Evolutionary conservation across 2,329 filamentous ascomycete species (phyloP), one percentile per base, ranked within the genome.

Genomic region (Drechslerella dactyloides): DNA sequence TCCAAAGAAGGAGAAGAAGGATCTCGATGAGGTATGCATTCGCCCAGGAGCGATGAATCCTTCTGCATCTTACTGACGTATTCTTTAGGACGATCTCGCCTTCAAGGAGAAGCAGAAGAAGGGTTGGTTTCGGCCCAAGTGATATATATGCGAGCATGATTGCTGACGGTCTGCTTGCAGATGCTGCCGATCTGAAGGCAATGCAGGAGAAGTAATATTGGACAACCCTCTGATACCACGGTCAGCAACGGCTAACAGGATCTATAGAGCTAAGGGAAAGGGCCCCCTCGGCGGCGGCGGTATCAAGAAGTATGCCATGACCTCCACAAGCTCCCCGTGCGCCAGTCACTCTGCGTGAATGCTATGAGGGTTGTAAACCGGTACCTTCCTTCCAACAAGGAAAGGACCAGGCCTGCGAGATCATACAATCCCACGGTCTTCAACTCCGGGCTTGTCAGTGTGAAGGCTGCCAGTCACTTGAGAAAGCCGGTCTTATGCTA

Each of bases 51-150:
- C 10, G 52, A 35, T 35, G 19, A 53, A 10, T 27, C 17, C 51
- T n/a, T 10, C 4, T 44, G 7, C 40, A 7, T 6, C 46, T 48
- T 10, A 23, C 52, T 56, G 15, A 63, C 59, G 52, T 58, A 64
- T 19, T 24, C 30, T 44, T n/a, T 24, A 66, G 68, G 60, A 68
- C 37, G 54, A 73, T 62, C 69, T 73, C 58, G 76, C 75, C 7
- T 77, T 76, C 70, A 76, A 77, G 56, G 75, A 77, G 61, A 75
- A 62, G 64, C 73, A 77, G 63, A 76, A 69, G 59, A 74, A 58
- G 70, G 76, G 75, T 76, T 69, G 15, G 63, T 11, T 35, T 46
- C 35, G 11, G 21, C 2, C 35, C 8, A n/a, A 21, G 35, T 8
- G 4, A 51, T 44, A 19, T 40, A 27, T 30, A 42, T 10, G 27